Percentiles rank a stretch among this genome's conserved stretches.
phyloP scores from a whole-genome alignment of 75 land plant genomes.

The Cupressus sempervirens region DNA sequence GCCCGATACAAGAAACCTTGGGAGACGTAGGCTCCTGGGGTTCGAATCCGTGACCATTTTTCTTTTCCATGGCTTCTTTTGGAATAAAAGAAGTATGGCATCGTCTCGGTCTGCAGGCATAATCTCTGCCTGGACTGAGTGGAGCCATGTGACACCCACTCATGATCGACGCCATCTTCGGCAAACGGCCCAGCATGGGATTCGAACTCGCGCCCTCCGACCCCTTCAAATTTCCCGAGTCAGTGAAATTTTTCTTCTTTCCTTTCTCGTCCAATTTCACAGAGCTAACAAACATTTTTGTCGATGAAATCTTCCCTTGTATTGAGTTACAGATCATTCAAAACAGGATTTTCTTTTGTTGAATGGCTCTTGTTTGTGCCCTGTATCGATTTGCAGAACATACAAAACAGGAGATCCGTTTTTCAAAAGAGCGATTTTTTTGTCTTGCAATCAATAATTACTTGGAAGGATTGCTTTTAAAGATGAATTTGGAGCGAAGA shows the following conservation, averaged over 20 bases:
- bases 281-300: no score
- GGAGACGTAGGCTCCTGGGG: conserved; percentile 50
- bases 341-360: background rate
- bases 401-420: background rate
- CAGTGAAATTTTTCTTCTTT: background rate
- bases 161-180: background rate
- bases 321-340: background rate
- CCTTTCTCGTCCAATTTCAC: background rate
- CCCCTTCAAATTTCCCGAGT: background rate
- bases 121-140: background rate
- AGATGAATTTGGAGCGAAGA: background rate
- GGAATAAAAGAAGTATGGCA: conserved; percentile 35
- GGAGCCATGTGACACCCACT: background rate
- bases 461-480: background rate
- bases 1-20: conserved; percentile 54
- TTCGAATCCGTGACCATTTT: conserved; percentile 2
- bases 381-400: background rate
- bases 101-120: background rate
- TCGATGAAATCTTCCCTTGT: background rate
- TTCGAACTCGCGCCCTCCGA: background rate
- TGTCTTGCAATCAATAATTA: background rate
- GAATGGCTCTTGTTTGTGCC: no score
- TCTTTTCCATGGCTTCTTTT: conserved; percentile 21
- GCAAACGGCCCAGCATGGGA: background rate
- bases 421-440: background rate